Conservation (phyloP, 192 early-diverging fungal species). For the Bifiguratus adelaidae region DNA sequence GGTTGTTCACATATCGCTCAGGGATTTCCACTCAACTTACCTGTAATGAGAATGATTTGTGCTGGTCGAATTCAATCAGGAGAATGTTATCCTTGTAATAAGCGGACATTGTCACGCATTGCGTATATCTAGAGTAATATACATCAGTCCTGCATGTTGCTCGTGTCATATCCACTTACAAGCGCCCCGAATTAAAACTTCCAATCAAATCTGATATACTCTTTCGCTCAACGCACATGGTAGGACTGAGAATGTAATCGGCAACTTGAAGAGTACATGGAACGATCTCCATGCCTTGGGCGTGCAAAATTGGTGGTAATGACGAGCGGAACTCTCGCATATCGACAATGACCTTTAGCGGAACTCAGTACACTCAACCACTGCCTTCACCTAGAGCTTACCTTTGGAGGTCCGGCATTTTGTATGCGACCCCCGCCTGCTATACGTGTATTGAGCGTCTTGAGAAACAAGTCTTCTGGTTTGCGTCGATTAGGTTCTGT, state of each 20-base stretch:
- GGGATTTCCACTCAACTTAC: constrained; percentile 18
- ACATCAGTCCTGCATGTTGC: neutral
- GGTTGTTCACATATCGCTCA: constrained; percentile 1
- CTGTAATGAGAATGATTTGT: constrained; percentile 70
- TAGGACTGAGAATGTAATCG: constrained; percentile 84
- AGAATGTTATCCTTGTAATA: constrained; percentile 74
- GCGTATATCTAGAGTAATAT: constrained; percentile 44
- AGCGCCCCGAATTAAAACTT: constrained; percentile 71
- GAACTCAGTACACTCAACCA: constrained; percentile 4
- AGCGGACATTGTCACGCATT: constrained; percentile 79
- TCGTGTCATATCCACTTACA: constrained; percentile 38
- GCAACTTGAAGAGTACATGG: constrained; percentile 87
- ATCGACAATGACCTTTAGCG: constrained; percentile 67
- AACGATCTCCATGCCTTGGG: constrained; percentile 56
- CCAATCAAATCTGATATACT: constrained; percentile 78
- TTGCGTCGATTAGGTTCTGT: constrained; percentile 22
- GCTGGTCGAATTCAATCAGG: constrained; percentile 87
- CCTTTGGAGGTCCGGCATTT: neutral
- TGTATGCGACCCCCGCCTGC: constrained; percentile 43
- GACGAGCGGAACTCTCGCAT: constrained; percentile 88
- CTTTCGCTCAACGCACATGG: constrained; percentile 89
- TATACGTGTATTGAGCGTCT: constrained; percentile 42
- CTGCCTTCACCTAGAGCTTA: neutral
- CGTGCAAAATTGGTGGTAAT: constrained; percentile 78
- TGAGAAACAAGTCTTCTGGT: constrained; percentile 8